Base-by-base conservation (phyloP, 768 basidiomycete genomes). In the Fibroporia radiculosa region DNA sequence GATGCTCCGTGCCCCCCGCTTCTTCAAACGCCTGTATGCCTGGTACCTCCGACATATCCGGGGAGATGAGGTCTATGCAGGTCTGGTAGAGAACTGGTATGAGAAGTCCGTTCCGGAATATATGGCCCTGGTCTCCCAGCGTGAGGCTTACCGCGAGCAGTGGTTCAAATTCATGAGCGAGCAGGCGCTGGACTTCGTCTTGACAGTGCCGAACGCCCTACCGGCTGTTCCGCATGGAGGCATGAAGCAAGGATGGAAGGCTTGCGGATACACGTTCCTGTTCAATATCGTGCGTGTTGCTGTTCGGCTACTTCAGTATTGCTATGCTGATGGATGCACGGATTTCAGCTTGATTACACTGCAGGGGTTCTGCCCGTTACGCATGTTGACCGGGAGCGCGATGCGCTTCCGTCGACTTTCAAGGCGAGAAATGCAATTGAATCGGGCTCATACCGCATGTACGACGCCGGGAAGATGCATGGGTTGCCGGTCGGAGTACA, bases 401-500 rank as follows among this genome's bases (percentile, higher is more conserved):
- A 75, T 42, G 53, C 49, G 8, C 57, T 69, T 45, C 34, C 25
- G 1, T 32, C 42, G n/a, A 18, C 8, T 8, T 55, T 60, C 50
- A 53, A 54, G 27, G 59, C 63, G 38, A 51, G 57, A 29, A 73
- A 69, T 44, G 55, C 56, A 6, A 59, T 68, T 28, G 70, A 71
- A 45, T 56, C 65, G 25, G 56, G 57, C 20, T 60, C 66, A 39
- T 73, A 71, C 57, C 51, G 56, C 31, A 61, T 69, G 60, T 76
- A 74, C 48, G 65, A 73, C 37, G 52, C 65, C 5, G 42, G 50
- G 29, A 61, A 64, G 47, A 71, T 74, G 67, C 60, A 68, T 19
- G 73, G 72, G 13, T 62, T 74, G 19, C 73, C 73, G 0, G 59
- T 75, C 1, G 68, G 70, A 1, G 58, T 75, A 24, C 70, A 74